Evolutionary conservation across 2,329 filamentous ascomycete species (phyloP).

Genomic region (Mollisiaceae sp.): DNA sequence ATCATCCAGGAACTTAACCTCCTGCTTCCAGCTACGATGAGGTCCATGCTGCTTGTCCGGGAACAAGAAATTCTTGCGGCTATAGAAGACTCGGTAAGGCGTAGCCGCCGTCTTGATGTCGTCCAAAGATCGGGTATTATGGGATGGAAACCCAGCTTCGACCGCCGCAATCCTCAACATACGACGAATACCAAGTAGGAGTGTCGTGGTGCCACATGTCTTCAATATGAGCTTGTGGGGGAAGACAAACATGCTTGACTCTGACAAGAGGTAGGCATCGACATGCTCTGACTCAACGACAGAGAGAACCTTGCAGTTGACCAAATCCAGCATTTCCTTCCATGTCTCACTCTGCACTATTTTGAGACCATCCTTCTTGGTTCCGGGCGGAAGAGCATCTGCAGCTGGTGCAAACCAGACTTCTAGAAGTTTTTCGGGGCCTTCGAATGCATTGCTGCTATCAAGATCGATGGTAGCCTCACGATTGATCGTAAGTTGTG

Average conservation of each 20-base stretch:
- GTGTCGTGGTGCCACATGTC: constrained; percentile 95
- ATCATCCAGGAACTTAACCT: constrained; percentile 90
- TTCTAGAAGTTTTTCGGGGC: constrained; percentile 96
- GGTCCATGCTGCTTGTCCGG: constrained; percentile 93
- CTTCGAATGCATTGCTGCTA: constrained; percentile 95
- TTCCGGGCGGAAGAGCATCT: constrained; percentile 70
- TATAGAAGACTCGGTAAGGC: constrained; percentile 97
- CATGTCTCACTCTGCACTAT: constrained; percentile 81
- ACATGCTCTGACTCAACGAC: constrained; percentile 92
- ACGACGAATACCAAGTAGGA: constrained; percentile 86
- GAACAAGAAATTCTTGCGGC: constrained; percentile 97
- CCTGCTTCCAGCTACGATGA: constrained; percentile 96
- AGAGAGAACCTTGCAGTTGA: constrained; percentile 98
- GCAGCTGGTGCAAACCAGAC: constrained; percentile 94
- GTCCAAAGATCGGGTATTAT: constrained; percentile 68
- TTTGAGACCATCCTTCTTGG: constrained; percentile 81
- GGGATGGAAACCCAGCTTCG: constrained; percentile 86
- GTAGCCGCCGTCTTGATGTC: constrained; percentile 79
- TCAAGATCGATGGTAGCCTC: constrained; percentile 92
- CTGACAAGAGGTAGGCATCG: constrained; percentile 94
- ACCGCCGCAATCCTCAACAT: constrained; percentile 90
- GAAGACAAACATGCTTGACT: constrained; percentile 99
- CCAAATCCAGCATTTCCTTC: constrained; percentile 96
- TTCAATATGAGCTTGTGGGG: constrained; percentile 99
- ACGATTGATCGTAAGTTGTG: constrained; percentile 95